Evolutionary conservation across 257 asterid species (phyloP).

Genomic region (Nicotiana undulata): DNA sequence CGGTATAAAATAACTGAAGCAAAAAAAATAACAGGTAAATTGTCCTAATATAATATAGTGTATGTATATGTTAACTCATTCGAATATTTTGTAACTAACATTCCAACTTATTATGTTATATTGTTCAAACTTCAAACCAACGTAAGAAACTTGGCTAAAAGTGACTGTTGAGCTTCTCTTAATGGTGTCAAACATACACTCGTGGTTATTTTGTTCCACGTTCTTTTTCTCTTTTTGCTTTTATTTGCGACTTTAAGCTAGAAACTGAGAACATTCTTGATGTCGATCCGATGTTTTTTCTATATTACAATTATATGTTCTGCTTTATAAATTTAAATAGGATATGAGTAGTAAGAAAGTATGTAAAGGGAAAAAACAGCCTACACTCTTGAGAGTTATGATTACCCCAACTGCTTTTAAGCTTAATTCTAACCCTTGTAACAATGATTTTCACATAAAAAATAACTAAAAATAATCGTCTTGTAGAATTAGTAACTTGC

Average conservation of each 20-base stretch:
- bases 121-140: neutral
- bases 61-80: too few relatives aligned
- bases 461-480: neutral
- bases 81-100: too few relatives aligned
- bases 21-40: too few relatives aligned
- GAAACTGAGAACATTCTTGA: neutral
- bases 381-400: neutral
- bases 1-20: too few relatives aligned
- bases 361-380: neutral
- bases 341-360: neutral
- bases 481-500: neutral
- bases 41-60: too few relatives aligned
- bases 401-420: neutral
- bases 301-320: neutral
- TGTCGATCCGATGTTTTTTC: neutral
- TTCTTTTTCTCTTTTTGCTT: neutral
- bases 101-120: too few relatives aligned
- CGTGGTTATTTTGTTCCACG: neutral
- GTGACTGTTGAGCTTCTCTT: neutral
- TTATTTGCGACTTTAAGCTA: neutral
- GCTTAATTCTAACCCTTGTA: neutral
- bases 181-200: neutral
- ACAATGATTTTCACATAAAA: neutral
- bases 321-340: neutral
- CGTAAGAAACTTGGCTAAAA: neutral